phyloP scores from a whole-genome alignment of 306 rosid species.

The Hippophae rhamnoides region DNA sequence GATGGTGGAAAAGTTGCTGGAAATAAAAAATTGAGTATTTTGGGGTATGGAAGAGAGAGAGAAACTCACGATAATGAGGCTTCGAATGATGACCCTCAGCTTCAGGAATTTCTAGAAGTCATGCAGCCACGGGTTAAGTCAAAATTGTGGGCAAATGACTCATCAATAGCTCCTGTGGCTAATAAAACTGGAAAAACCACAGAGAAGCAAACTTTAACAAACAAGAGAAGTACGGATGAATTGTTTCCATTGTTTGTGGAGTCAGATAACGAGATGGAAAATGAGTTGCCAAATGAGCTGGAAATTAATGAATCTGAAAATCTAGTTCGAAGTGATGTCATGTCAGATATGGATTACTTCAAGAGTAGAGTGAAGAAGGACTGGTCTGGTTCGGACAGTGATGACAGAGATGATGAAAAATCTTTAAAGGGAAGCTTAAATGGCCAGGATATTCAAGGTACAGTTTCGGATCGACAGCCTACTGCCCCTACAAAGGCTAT shows the following conservation, averaged over 20 bases:
- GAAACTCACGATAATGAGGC: constrained; percentile 17
- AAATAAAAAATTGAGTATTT: constrained; percentile 9
- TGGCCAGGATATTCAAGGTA: constrained; percentile 20
- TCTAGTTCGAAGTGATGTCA: constrained; percentile 27
- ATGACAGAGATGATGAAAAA: constrained; percentile 30
- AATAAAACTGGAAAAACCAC: constrained; percentile 14
- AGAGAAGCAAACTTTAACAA: constrained; percentile 21
- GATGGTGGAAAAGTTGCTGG: constrained; percentile 25
- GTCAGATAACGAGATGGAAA: constrained; percentile 18
- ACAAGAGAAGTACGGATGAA: constrained; percentile 22
- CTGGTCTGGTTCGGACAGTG: constrained; percentile 81
- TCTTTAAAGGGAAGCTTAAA: constrained; percentile 18
- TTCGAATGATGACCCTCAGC: constrained; percentile 41
- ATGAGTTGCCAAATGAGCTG: constrained; percentile 12
- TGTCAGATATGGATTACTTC: constrained; percentile 76
- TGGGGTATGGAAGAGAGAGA: constrained; percentile 23
- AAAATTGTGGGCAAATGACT: constrained; percentile 81
- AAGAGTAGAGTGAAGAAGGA: constrained; percentile 61
- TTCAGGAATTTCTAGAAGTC: constrained; percentile 76
- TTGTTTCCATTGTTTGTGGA: constrained; percentile 18
- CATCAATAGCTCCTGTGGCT: constrained; percentile 19
- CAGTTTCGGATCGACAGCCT: constrained; percentile 17
- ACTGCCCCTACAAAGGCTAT: constrained; percentile 17
- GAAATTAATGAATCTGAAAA: constrained; percentile 20
- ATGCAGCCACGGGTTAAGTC: constrained; percentile 72